Evolutionary conservation across 176 grass and related monocot species (phyloP).

Genomic region (Cenchrus fungigraminus): DNA sequence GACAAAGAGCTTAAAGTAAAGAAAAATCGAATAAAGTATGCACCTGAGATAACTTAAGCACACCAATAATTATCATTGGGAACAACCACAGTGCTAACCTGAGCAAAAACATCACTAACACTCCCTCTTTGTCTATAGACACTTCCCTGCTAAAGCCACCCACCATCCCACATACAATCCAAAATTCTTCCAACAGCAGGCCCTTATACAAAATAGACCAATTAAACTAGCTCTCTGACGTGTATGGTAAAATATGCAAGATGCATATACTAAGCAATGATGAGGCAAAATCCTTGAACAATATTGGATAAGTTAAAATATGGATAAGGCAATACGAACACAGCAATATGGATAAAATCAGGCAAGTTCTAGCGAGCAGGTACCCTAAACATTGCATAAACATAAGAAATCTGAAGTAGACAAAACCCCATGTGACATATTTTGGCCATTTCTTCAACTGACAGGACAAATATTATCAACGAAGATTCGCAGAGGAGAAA

Average conservation of each 20-base stretch:
- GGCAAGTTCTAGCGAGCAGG: not conserved
- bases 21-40: not conserved
- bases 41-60: not conserved
- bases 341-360: not conserved
- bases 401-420: not conserved
- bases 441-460: not conserved
- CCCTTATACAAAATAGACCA: not conserved
- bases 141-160: not conserved
- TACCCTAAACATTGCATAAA: not conserved
- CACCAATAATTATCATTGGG: not conserved
- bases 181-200: not conserved
- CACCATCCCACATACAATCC: not conserved
- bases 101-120: slow-evolving; percentile 9
- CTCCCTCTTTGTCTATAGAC: not conserved
- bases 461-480: not conserved
- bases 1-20: not conserved
- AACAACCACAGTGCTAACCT: not conserved
- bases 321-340: not conserved
- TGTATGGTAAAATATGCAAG: not conserved
- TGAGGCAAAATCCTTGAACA: not conserved
- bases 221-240: not conserved
- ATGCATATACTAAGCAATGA: not conserved
- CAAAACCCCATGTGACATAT: not conserved
- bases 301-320: too few relatives aligned
- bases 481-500: not conserved